Evolutionary conservation across 2,329 filamentous ascomycete species (phyloP).

Genomic region (Fusarium setosum): DNA sequence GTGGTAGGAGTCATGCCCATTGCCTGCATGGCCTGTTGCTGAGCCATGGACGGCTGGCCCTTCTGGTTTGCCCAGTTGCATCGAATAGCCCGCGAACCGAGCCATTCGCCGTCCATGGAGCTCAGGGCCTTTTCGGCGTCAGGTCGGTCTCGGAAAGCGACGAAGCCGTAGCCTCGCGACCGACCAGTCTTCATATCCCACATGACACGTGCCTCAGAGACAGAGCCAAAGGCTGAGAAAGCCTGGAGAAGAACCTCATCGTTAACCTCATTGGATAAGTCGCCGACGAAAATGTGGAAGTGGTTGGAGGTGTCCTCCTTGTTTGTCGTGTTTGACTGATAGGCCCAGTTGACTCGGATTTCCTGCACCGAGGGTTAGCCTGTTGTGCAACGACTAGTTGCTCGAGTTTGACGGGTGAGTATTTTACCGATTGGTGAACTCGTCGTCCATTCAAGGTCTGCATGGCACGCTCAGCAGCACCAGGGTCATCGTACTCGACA

Average conservation of each 20-base stretch:
- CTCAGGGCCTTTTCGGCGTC: constrained; percentile 97
- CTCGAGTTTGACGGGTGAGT: neutral
- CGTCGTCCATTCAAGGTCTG: constrained; percentile 93
- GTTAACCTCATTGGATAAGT: constrained; percentile 98
- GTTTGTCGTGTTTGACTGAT: constrained; percentile 92
- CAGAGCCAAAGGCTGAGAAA: constrained; percentile 94
- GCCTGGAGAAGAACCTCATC: constrained; percentile 94
- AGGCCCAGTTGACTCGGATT: constrained; percentile 99
- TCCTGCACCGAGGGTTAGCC: constrained; percentile 68
- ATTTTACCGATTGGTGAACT: constrained; percentile 88
- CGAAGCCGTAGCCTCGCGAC: constrained; percentile 97
- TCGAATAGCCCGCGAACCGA: constrained; percentile 95
- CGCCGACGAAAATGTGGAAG: constrained; percentile 99
- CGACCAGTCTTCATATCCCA: constrained; percentile 99
- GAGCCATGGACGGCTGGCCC: constrained; percentile 97
- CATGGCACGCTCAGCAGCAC: constrained; percentile 96
- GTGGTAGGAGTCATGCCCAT: constrained; percentile 99
- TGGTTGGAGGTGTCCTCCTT: constrained; percentile 99
- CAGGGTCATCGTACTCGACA: constrained; percentile 98
- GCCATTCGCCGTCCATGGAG: constrained; percentile 99
- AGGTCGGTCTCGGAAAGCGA: constrained; percentile 92
- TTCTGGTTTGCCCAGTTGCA: constrained; percentile 99
- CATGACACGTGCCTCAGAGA: constrained; percentile 99
- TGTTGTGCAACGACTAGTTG: constrained; percentile 13
- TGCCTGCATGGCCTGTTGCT: constrained; percentile 95